These are phyloP conservation scores for Aspergillus sp. DNA, from an alignment of 2,329 filamentous ascomycete species.

Conservation along the genomic window DNA sequence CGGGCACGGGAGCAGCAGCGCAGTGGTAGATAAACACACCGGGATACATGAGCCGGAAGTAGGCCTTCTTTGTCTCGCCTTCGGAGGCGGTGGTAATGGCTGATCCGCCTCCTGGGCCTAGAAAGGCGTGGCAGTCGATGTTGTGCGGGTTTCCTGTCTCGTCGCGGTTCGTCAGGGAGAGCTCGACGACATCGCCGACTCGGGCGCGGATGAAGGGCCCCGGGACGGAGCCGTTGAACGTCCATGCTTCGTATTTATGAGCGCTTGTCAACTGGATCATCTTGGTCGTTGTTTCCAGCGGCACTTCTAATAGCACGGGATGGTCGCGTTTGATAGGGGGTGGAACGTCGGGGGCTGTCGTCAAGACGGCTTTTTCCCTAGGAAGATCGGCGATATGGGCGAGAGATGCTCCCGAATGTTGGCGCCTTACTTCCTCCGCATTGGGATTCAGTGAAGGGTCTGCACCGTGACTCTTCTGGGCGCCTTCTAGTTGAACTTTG, in stretches of 20 bases:
- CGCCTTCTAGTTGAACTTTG: not conserved
- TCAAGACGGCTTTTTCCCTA: conserved; percentile 26
- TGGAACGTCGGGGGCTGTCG: conserved; percentile 29
- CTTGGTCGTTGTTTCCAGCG: conserved; percentile 25
- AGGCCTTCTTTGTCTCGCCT: conserved; percentile 29
- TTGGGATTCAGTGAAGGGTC: not conserved
- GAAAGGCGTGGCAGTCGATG: conserved; percentile 35
- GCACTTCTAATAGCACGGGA: conserved; percentile 29
- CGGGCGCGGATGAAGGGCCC: conserved; percentile 37
- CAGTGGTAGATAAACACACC: conserved; percentile 36
- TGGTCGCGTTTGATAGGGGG: conserved; percentile 29
- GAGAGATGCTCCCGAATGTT: not conserved
- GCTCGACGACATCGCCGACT: conserved; percentile 31
- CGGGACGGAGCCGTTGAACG: conserved; percentile 32
- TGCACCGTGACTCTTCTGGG: not conserved
- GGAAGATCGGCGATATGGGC: conserved; percentile 17
- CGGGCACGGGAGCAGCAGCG: conserved; percentile 34
- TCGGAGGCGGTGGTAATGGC: conserved; percentile 32
- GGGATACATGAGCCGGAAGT: conserved; percentile 29
- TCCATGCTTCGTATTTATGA: conserved; percentile 38
- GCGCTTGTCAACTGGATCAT: conserved; percentile 29
- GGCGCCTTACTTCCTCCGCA: not conserved
- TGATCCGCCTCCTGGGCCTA: conserved; percentile 32
- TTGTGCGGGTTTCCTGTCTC: conserved; percentile 35
- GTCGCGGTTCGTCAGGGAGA: conserved; percentile 33